These are phyloP conservation scores for Middelhovenomyces tepae DNA, from an alignment of 805 yeast species.

Conservation along the genomic window DNA sequence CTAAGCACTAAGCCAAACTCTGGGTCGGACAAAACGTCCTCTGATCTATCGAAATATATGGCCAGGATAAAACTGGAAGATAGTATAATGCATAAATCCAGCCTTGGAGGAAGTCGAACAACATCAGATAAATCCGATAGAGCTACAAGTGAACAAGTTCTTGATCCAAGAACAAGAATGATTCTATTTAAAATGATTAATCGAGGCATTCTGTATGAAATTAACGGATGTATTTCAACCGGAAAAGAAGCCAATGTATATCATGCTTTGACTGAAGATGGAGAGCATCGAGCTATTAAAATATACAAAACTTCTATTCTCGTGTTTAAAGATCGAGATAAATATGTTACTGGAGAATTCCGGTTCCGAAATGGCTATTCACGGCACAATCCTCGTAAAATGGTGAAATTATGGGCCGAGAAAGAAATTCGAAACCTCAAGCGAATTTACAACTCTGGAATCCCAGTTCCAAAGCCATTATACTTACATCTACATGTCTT, in stretches of 20 bases:
- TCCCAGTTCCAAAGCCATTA: conserved; percentile 90
- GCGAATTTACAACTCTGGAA: conserved; percentile 65
- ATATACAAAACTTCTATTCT: conserved; percentile 93
- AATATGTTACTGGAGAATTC: conserved; percentile 94
- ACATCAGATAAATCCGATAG: conserved; percentile 72
- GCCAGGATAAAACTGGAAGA: conserved; percentile 1
- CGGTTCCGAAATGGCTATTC: conserved; percentile 77
- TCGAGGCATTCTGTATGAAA: conserved; percentile 72
- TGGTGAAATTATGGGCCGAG: conserved; percentile 98
- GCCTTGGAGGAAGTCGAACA: conserved; percentile 4
- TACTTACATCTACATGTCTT: conserved; percentile 83
- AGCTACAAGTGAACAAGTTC: conserved; percentile 93
- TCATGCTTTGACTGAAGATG: conserved; percentile 46
- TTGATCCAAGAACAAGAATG: conserved; percentile 87
- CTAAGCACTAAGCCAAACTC: no score
- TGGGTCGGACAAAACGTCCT: no score
- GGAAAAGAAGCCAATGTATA: conserved; percentile 99
- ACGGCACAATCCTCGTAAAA: conserved; percentile 89
- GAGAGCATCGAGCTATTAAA: conserved; percentile 70
- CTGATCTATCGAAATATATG: conserved; percentile 2
- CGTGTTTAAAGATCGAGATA: conserved; percentile 93
- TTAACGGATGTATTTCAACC: conserved; percentile 90
- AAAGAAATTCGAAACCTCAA: conserved; percentile 91
- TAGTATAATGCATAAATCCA: conserved; percentile 1
- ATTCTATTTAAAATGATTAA: conserved; percentile 75